These are phyloP conservation scores for Candida xiaguanensis DNA, from an alignment of 805 yeast genomes.

Conservation along the genomic window DNA sequence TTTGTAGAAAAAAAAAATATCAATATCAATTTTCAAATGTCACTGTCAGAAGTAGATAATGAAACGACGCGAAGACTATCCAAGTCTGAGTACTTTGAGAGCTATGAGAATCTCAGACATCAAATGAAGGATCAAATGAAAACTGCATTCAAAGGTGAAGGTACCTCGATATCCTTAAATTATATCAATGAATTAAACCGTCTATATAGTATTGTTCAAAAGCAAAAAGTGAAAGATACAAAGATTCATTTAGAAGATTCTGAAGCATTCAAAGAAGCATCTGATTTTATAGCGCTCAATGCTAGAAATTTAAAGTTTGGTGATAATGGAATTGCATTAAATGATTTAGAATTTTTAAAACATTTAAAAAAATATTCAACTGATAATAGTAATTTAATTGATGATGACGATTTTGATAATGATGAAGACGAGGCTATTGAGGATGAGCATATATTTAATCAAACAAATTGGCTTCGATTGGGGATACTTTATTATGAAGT, in stretches of 20 bases:
- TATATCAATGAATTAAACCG: conserved; percentile 12
- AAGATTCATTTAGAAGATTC: conserved; percentile 51
- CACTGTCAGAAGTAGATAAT: conserved; percentile 1
- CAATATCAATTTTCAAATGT: no score
- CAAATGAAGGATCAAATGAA: conserved; percentile 37
- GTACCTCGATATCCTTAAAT: conserved; percentile 41
- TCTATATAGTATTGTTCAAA: conserved; percentile 17
- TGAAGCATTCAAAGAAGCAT: conserved; percentile 55
- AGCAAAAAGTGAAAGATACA: conserved; percentile 30
- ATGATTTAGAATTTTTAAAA: conserved; percentile 43
- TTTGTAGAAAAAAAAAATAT: neutral
- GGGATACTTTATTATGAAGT: conserved; percentile 50
- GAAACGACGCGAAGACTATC: conserved; percentile 9
- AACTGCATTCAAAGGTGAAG: conserved; percentile 56
- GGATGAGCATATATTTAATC: conserved; percentile 32
- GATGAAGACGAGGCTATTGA: conserved; percentile 12
- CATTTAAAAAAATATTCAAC: conserved; percentile 32
- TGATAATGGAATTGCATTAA: conserved; percentile 47
- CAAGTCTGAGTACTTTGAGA: conserved; percentile 14
- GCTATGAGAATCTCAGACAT: conserved; percentile 26
- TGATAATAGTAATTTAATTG: conserved; percentile 12
- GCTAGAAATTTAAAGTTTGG: conserved; percentile 61
- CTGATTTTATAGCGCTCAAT: conserved; percentile 61
- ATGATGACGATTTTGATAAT: conserved; percentile 16
- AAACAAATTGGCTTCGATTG: conserved; percentile 56